Percentiles rank a stretch among this genome's conserved stretches.
Evolutionary conservation across 257 asterid species (phyloP).

Genomic region (Nicotiana knightiana): DNA sequence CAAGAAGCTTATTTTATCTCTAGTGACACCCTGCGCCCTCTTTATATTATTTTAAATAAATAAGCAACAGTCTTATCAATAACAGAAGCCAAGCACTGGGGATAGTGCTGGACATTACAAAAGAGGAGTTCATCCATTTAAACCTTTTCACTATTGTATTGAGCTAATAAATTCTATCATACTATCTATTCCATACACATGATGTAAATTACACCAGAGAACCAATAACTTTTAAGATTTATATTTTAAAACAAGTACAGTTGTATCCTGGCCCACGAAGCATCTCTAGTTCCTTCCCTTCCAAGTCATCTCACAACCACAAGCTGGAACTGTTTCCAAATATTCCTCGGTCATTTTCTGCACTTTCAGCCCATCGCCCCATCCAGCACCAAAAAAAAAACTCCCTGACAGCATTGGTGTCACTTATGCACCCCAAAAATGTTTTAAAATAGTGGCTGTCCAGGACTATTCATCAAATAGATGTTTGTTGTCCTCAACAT

Average conservation of each 20-base stretch:
- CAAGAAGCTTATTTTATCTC: background rate
- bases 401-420: background rate
- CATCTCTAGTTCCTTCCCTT: background rate
- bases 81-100: background rate
- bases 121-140: background rate
- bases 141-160: background rate
- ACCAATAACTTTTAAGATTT: background rate
- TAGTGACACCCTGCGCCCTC: background rate
- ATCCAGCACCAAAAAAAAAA: background rate
- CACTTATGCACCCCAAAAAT: background rate
- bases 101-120: background rate
- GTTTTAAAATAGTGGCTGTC: background rate
- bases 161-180: background rate
- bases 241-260: background rate
- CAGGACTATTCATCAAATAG: background rate
- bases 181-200: background rate
- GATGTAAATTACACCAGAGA: background rate
- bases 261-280: background rate
- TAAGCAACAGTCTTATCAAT: background rate
- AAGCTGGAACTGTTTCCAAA: background rate
- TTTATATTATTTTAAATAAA: background rate
- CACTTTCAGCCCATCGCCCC: background rate
- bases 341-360: background rate
- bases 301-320: background rate
- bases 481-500: background rate